Conservation (phyloP, 1,284 basidiomycete genomes). For the Heterobasidion annosum region DNA sequence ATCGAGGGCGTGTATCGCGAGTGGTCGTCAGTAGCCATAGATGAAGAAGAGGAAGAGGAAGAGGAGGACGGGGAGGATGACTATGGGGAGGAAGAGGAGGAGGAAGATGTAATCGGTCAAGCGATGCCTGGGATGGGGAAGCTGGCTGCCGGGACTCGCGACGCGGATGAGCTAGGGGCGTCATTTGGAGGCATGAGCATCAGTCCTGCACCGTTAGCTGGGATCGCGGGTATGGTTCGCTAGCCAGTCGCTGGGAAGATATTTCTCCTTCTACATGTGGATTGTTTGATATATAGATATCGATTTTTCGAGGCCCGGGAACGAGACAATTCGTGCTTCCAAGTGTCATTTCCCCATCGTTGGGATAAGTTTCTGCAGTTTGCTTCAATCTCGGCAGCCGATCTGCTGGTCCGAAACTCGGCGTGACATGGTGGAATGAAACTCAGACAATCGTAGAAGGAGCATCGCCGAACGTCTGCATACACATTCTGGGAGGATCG, state of each 20-base stretch:
- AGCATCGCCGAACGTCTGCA: too few relatives aligned
- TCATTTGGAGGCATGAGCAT: conserved; percentile 78
- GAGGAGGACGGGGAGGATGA: conserved; percentile 51
- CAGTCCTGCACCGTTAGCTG: conserved; percentile 34
- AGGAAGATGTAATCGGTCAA: conserved; percentile 16
- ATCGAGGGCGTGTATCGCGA: conserved; percentile 70
- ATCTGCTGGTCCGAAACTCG: too few relatives aligned
- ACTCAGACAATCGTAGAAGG: too few relatives aligned
- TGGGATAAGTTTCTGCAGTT: too few relatives aligned
- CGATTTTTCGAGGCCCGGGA: too few relatives aligned
- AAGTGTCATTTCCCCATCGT: too few relatives aligned
- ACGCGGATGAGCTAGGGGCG: conserved; percentile 36
- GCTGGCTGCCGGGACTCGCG: conserved; percentile 13
- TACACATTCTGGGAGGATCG: too few relatives aligned
- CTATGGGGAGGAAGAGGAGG: conserved; percentile 28
- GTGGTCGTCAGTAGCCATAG: conserved; percentile 70
- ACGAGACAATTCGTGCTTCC: too few relatives aligned
- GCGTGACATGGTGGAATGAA: too few relatives aligned
- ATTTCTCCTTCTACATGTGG: background rate
- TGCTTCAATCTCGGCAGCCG: too few relatives aligned
- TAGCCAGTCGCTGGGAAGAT: background rate
- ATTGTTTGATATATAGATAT: background rate
- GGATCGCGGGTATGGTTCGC: background rate
- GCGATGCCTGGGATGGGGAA: conserved; percentile 1
- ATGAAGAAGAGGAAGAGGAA: conserved; percentile 61